Base-by-base conservation (phyloP, 306 rosid genomes). In the Adenanthera pavonina region DNA sequence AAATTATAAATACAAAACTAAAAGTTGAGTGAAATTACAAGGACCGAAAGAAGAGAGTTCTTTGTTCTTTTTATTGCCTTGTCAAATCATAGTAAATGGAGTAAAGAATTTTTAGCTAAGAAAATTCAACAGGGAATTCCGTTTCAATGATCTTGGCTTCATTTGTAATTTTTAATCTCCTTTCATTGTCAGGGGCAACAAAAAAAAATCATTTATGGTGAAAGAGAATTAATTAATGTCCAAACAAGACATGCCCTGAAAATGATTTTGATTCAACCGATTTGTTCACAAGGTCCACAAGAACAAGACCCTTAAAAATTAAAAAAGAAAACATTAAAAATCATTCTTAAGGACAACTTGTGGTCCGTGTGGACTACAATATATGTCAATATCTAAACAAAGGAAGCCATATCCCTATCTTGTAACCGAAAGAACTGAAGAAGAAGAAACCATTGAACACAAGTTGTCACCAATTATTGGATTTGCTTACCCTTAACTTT, bases 391-490 rank as follows among this genome's bases (percentile, higher is more conserved):
- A 68, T 68, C 33, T 25, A 78, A 72, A 77, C 15, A 10, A 36
- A 74, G 30, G 77, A 85, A 75, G 82, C 80, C 89, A 83, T 86
- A 68, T 74, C 80, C 74, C 79, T 61, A 80, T 76, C 82, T 41
- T 51, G 49, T 38, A 76, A 72, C 81, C 80, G 73, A 82, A 79
- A 81, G 86, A 76, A 65, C 53, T 74, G 68, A 36, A 65, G 62
- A 75, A 30, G 52, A 77, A 67, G 34, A 77, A 65, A 74, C 62
- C 79, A 81, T 78, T 79, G 80, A 66, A 78, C 38, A 79, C 74
- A 85, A 79, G 83, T 78, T 79, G 88, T 75, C 86, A 61, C 81
- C 87, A 81, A 88, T 77, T 69, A 77, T 80, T 53, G 61, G 77
- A 72, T 66, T 48, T 62, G 66, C 82, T 44, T 69, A 11, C 35